Evolutionary conservation across 257 asterid genomes (phyloP).

Genomic region (Cordia subcordata): DNA sequence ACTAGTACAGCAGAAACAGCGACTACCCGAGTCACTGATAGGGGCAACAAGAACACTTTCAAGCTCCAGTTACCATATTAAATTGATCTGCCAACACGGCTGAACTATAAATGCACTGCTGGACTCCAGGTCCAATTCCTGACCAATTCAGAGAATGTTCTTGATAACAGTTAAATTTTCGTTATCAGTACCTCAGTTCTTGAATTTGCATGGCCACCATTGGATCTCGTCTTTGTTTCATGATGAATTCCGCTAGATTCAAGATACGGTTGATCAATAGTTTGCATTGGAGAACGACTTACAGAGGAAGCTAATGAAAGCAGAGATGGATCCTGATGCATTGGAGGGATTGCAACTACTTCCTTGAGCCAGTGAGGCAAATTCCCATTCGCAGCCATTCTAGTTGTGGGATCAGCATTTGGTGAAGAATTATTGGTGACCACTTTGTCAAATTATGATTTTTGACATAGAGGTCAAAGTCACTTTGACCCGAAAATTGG

Average conservation of each 20-base stretch:
- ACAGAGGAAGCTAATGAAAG: conserved; percentile 1
- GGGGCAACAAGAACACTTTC: no score
- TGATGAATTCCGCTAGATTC: conserved; percentile 13
- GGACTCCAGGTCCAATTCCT: no score
- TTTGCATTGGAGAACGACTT: conserved; percentile 6
- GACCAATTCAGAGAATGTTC: no score
- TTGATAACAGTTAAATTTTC: no score
- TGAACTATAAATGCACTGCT: no score
- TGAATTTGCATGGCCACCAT: conserved; percentile 5
- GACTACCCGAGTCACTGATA: no score
- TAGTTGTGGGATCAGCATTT: conserved; percentile 11
- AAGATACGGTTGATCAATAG: conserved; percentile 17
- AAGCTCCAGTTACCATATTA: no score
- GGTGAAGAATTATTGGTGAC: conserved; percentile 22
- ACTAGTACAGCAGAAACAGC: no score
- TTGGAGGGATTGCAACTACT: conserved; percentile 34
- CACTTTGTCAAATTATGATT: no score
- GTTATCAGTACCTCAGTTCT: conserved; percentile 20
- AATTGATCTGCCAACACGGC: no score
- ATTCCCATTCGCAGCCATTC: conserved; percentile 9
- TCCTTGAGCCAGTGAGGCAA: conserved; percentile 70
- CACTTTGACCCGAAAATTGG: no score
- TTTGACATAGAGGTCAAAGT: no score
- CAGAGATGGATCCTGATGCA: conserved; percentile 16
- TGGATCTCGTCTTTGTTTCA: conserved; percentile 12